Evolutionary conservation across 345 rosid genomes (phyloP).

Genomic region (Eucalyptus paniculata): DNA sequence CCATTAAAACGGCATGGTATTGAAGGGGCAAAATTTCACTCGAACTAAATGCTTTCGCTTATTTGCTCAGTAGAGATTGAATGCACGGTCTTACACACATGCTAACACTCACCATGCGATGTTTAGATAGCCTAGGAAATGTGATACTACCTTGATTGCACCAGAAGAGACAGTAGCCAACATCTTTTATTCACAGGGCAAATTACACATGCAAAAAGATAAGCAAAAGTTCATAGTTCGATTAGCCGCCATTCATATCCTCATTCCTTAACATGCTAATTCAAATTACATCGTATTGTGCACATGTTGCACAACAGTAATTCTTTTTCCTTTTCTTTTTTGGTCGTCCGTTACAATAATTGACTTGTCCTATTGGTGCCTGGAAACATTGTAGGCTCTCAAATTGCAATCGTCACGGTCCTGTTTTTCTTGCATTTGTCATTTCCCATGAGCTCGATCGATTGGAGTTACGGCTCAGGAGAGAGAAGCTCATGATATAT

Average conservation of each 20-base stretch:
- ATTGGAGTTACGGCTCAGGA: neutral
- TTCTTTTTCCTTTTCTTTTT: no score
- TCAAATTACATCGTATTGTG: no score
- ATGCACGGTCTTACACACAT: neutral
- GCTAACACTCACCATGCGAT: neutral
- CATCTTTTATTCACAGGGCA: neutral
- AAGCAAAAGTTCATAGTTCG: neutral
- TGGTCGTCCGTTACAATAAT: no score
- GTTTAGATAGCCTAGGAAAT: neutral
- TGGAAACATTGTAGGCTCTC: no score
- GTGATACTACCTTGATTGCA: neutral
- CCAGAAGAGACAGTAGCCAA: neutral
- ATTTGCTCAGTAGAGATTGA: neutral
- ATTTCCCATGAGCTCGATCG: neutral
- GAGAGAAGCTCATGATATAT: neutral
- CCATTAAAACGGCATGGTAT: neutral
- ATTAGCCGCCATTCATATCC: neutral
- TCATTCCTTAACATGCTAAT: neutral
- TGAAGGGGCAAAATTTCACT: neutral
- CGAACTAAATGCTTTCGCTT: neutral
- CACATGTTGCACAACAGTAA: no score
- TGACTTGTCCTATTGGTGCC: no score
- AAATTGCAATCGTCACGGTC: no score
- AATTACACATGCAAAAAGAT: neutral
- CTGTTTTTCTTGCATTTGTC: neutral